Percentiles rank a stretch among this genome's conserved stretches.
These are phyloP conservation scores for Emiliania huxleyi DNA, from an alignment of 78 protist species.

Conservation along the genomic window DNA sequence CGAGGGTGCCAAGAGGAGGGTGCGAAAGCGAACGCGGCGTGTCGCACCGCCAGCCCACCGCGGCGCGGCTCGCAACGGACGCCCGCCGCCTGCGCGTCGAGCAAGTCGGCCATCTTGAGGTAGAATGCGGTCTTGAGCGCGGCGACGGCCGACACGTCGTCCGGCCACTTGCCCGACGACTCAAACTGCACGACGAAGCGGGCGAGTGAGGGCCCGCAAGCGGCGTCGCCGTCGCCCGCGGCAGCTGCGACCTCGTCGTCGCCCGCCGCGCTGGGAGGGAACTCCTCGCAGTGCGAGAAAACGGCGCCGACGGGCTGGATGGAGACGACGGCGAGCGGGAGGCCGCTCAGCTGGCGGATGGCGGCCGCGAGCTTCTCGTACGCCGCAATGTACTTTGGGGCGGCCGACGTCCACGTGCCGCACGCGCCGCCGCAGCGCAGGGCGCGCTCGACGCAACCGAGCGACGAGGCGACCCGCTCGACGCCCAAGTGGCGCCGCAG, in stretches of 20 bases:
- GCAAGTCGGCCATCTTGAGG: background rate
- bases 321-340: background rate
- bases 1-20: no score
- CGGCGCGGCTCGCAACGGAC: background rate
- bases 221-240: background rate
- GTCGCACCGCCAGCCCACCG: background rate
- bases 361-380: background rate
- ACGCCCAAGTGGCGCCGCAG: background rate
- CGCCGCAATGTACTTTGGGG: background rate
- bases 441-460: background rate
- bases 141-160: background rate
- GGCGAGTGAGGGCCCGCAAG: background rate
- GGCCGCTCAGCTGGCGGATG: background rate
- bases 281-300: background rate
- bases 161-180: constrained; percentile 8
- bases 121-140: constrained; percentile 2
- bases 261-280: background rate
- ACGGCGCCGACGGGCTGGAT: background rate
- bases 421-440: no score
- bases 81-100: background rate
- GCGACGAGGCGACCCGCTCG: background rate
- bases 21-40: no score
- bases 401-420: background rate
- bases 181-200: background rate
- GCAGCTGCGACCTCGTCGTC: background rate